Conservation (phyloP, 1,284 basidiomycete species). For the Ustilago curta region DNA sequence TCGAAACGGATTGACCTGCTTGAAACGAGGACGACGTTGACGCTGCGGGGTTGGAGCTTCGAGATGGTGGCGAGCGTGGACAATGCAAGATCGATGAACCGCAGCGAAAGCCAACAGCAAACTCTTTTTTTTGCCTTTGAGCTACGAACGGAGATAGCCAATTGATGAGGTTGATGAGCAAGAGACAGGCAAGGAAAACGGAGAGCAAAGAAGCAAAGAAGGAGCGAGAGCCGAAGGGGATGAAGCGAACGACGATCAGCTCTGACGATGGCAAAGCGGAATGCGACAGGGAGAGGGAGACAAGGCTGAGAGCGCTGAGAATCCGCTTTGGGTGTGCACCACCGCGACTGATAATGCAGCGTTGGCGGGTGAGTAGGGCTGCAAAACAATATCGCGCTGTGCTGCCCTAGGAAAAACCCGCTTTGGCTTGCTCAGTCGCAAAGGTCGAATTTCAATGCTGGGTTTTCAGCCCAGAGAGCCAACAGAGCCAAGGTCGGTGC, state of each 20-base stretch:
- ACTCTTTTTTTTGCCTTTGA: constrained; percentile 8
- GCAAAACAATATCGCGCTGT: constrained; percentile 5
- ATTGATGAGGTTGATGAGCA: constrained; percentile 3
- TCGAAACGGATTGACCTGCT: not conserved
- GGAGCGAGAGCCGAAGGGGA: not conserved
- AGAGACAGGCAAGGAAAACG: not conserved
- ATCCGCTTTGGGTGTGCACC: constrained; percentile 10
- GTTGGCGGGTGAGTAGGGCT: constrained; percentile 1
- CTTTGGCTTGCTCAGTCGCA: constrained; percentile 5
- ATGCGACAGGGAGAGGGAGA: constrained; percentile 1
- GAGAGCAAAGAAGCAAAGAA: too few species aligned
- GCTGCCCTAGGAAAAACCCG: not conserved
- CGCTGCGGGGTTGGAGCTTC: not conserved
- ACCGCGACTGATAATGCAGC: constrained; percentile 12
- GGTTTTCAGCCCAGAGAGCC: not conserved
- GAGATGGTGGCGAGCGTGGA: constrained; percentile 6
- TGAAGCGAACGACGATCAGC: constrained; percentile 6
- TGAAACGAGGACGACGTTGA: not conserved
- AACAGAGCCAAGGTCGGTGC: not conserved
- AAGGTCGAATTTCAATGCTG: not conserved
- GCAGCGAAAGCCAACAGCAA: constrained; percentile 22
- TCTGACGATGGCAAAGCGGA: constrained; percentile 5
- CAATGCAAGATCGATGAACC: constrained; percentile 19
- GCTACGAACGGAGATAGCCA: constrained; percentile 21
- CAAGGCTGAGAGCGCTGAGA: not conserved